Base-by-base conservation (phyloP, 192 early-diverging fungal species). In the Linnemannia hyalina region DNA sequence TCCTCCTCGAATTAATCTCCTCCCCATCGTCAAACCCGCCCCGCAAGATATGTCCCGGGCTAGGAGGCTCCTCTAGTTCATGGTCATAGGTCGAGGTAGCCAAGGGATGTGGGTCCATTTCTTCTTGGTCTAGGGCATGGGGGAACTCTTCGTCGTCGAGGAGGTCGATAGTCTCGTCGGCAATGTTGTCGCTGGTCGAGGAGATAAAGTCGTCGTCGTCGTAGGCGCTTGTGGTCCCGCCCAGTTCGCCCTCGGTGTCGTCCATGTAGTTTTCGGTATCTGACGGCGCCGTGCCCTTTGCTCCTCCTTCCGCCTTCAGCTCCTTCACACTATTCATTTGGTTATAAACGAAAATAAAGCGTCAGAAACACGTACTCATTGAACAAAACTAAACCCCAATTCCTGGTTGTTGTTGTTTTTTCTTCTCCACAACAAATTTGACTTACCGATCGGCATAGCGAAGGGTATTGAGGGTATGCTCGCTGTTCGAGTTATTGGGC, bases 401-500 rank as follows among this genome's bases (percentile, higher is more conserved):
- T 40, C 4, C 3, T 40, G 38, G 38, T 8, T 55, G 23, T 1
- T 1, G 23, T 23, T 57, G 35, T n/a, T 23, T n/a, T 60, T 23
- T 29, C 5, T 29, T 29, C 9, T 6, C 5, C 16, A 70, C 6
- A n/a, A 38, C 22, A 70, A 41, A 36, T 26, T 23, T 6, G n/a
- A 70, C 68, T 52, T 91, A 91, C 92, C 98, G 92, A 82, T 99
- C 98, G 20, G 99, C 97, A 83, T 99, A 99, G 41, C 98, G 93
- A 57, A 99, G 90, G 1, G 99, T 99, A 80, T 99, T 99, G 29
- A 99, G 89, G 0, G 97, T 97, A 83, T 99, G 97, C 76, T 99
- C 99, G 79, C 93, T 96, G 89, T 98, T 99, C 26, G 94, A 91
- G n/a, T 95, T 94, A 55, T 97, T 97, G 23, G 99, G 98, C 32